These are phyloP conservation scores for Blastocystis sp. DNA, from an alignment of 352 stramenopile genomes.

Conservation along the genomic window DNA sequence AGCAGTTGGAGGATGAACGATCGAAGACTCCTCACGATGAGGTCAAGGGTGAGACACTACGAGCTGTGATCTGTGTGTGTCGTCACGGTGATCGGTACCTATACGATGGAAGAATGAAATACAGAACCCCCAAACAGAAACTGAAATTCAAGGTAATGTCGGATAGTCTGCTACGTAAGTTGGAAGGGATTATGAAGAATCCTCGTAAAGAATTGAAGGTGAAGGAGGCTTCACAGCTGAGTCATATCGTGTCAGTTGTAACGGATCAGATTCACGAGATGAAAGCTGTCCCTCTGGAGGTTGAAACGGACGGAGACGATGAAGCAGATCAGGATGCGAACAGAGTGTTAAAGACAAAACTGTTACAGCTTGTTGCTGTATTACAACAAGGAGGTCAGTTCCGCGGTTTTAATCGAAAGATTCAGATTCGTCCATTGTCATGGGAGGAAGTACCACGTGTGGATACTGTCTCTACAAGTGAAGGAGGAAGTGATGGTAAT, in stretches of 20 bases:
- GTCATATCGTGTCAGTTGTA: slow-evolving; percentile 71
- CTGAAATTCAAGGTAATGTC: slow-evolving; percentile 79
- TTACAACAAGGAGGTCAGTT: slow-evolving; percentile 88
- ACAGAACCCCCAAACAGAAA: slow-evolving; percentile 94
- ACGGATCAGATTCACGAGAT: slow-evolving; percentile 67
- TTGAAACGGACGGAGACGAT: slow-evolving; percentile 75
- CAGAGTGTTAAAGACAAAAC: slow-evolving; percentile 67
- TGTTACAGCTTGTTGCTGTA: slow-evolving; percentile 88
- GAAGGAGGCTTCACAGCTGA: slow-evolving; percentile 73
- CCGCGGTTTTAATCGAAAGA: slow-evolving; percentile 91
- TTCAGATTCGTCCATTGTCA: slow-evolving; percentile 83
- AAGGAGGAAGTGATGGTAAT: background rate
- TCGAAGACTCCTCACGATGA: slow-evolving; percentile 28
- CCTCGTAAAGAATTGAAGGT: slow-evolving; percentile 76
- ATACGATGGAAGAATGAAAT: background rate
- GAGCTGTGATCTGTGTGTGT: slow-evolving; percentile 94
- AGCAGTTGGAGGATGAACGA: slow-evolving; percentile 46
- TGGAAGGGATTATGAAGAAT: slow-evolving; percentile 63
- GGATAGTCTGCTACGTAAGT: background rate
- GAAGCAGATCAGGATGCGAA: slow-evolving; percentile 71
- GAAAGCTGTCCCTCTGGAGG: slow-evolving; percentile 73
- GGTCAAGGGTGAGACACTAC: slow-evolving; percentile 85
- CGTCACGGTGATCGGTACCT: slow-evolving; percentile 85
- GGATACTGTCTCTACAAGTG: background rate
- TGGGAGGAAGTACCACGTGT: slow-evolving; percentile 68